Evolutionary conservation across 306 rosid genomes (phyloP).

Genomic region (Vachellia pachyceras): DNA sequence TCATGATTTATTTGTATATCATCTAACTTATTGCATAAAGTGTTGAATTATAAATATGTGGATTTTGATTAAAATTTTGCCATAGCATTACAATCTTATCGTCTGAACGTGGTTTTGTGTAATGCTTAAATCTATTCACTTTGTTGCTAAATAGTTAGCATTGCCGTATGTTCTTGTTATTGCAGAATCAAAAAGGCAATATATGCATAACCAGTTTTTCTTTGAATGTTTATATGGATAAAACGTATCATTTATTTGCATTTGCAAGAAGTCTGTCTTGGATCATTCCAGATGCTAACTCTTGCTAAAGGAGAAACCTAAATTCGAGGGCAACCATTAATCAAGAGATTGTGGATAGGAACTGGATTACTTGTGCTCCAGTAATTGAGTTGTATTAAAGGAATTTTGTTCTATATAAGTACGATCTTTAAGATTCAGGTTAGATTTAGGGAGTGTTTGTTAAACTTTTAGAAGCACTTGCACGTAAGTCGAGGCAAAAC

Average conservation of each 20-base stretch:
- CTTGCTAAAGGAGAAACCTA: not conserved
- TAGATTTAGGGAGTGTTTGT: too few species aligned
- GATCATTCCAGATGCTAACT: slow-evolving; percentile 20
- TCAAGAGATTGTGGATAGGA: not conserved
- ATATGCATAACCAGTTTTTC: slow-evolving; percentile 1
- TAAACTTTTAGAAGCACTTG: too few species aligned
- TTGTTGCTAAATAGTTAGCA: not conserved
- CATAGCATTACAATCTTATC: not conserved
- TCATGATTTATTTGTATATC: slow-evolving; percentile 2
- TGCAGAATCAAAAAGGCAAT: not conserved
- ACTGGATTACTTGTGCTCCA: not conserved
- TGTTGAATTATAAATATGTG: slow-evolving; percentile 18
- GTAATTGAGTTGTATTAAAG: not conserved
- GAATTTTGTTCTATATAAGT: not conserved
- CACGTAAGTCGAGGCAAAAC: too few species aligned
- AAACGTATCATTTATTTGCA: slow-evolving; percentile 29
- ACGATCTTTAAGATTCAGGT: not conserved
- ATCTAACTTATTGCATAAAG: slow-evolving; percentile 10
- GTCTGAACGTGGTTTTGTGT: not conserved
- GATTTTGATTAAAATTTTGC: slow-evolving; percentile 8
- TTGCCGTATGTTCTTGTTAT: not conserved
- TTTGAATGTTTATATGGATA: slow-evolving; percentile 28
- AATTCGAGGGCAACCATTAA: not conserved
- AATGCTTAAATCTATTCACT: not conserved
- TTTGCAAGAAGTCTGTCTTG: slow-evolving; percentile 15